phyloP scores from a whole-genome alignment of 2,329 filamentous ascomycete genomes.

The Lecanoromycetidae sp. region DNA sequence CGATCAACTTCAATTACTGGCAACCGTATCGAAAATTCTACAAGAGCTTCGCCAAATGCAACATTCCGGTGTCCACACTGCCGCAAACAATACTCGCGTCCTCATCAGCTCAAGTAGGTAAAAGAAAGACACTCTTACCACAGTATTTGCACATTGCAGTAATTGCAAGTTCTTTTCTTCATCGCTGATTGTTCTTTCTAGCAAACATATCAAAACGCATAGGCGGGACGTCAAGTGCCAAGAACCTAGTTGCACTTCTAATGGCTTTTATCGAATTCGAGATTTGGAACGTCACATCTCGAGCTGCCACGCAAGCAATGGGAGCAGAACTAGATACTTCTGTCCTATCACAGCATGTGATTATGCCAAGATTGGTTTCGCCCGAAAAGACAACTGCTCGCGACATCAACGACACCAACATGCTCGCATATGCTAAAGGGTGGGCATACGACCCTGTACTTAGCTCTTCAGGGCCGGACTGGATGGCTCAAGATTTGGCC shows the following conservation, averaged over 20 bases:
- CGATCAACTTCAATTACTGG: background rate
- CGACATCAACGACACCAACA: background rate
- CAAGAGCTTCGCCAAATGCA: background rate
- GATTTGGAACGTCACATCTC: conserved; percentile 1
- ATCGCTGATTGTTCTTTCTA: background rate
- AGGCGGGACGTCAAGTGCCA: background rate
- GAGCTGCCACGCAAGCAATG: background rate
- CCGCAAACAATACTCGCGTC: background rate
- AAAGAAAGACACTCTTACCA: background rate
- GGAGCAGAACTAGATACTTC: background rate
- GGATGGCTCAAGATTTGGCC: too few species aligned
- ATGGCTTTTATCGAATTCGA: conserved; percentile 1
- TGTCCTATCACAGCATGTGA: background rate
- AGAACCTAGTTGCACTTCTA: background rate
- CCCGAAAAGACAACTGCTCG: conserved; percentile 2
- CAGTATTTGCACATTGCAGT: background rate
- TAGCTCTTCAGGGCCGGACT: too few species aligned
- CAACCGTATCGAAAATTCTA: too few species aligned
- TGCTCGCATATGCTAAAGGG: too few species aligned
- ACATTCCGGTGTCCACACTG: background rate
- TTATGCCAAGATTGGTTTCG: background rate
- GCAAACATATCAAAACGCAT: conserved; percentile 9
- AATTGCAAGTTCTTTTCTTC: background rate
- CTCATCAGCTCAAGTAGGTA: conserved; percentile 1
- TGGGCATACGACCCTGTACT: too few species aligned